Conservation (phyloP, 495 filamentous ascomycete species). For the Penicillium tannophilum region DNA sequence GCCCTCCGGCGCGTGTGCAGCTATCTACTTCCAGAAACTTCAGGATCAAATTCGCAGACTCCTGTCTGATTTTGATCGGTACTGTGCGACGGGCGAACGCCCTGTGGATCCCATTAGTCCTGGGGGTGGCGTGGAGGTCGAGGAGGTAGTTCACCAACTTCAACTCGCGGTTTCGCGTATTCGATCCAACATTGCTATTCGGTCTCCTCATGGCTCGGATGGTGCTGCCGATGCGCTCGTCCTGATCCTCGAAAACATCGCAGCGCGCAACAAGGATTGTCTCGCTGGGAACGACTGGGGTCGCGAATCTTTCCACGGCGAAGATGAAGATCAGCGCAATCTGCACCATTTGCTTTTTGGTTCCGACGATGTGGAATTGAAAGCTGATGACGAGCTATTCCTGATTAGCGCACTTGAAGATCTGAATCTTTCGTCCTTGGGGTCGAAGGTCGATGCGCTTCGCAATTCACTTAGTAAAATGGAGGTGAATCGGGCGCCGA, state of each 20-base stretch:
- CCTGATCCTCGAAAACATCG: constrained; percentile 46
- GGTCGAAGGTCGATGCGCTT: constrained; percentile 24
- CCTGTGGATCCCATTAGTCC: constrained; percentile 20
- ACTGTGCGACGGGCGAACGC: constrained; percentile 39
- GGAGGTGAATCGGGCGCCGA: constrained; percentile 45
- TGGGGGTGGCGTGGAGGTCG: constrained; percentile 29
- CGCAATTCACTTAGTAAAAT: constrained; percentile 38
- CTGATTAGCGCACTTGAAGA: constrained; percentile 46
- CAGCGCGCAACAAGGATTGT: constrained; percentile 48
- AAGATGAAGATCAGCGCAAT: constrained; percentile 53
- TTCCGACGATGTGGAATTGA: constrained; percentile 33
- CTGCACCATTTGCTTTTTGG: constrained; percentile 53
- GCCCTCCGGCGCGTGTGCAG: constrained; percentile 48
- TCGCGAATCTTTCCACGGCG: constrained; percentile 38
- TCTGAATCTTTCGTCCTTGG: constrained; percentile 37
- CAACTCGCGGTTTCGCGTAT: constrained; percentile 40
- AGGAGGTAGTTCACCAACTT: constrained; percentile 37
- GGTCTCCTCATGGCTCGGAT: constrained; percentile 41
- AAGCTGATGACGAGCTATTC: constrained; percentile 36
- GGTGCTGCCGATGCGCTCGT: constrained; percentile 45
- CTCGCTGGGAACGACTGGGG: constrained; percentile 44
- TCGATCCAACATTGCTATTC: constrained; percentile 35
- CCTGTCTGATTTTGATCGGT: constrained; percentile 45
- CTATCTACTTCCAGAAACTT: constrained; percentile 51
- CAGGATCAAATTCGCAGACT: constrained; percentile 39